Conservation (phyloP, 2,329 filamentous ascomycete species). For the Bipolaris bicolor region DNA sequence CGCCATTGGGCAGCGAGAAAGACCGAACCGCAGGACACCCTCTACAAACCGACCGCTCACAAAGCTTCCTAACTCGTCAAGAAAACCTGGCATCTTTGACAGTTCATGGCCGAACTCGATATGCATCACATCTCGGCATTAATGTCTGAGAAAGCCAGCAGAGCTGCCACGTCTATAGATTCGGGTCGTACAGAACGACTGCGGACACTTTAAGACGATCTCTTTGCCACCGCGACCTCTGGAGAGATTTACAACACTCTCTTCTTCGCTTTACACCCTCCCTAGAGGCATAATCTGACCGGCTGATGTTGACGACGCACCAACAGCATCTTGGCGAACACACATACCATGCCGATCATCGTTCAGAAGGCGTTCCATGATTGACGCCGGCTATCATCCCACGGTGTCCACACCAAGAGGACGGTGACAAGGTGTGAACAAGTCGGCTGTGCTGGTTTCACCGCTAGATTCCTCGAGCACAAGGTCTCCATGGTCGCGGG, state of each 20-base stretch:
- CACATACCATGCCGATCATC: conserved; percentile 21
- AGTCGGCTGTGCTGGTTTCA: conserved; percentile 18
- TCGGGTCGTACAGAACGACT: conserved; percentile 11
- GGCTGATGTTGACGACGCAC: conserved; percentile 9
- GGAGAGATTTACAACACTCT: conserved; percentile 5
- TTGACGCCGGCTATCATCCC: conserved; percentile 7
- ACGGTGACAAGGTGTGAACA: conserved; percentile 14
- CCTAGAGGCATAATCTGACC: conserved; percentile 1
- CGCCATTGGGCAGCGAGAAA: conserved; percentile 34
- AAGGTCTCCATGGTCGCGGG: conserved; percentile 24
- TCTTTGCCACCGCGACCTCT: conserved; percentile 30
- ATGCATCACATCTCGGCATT: conserved; percentile 13
- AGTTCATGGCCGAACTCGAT: conserved; percentile 11
- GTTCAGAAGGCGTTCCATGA: conserved; percentile 13
- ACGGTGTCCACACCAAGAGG: conserved; percentile 10
- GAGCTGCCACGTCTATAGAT: conserved; percentile 31
- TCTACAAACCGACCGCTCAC: conserved; percentile 14
- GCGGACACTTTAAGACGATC: conserved; percentile 31
- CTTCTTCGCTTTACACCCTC: conserved; percentile 6
- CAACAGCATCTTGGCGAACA: conserved; percentile 19
- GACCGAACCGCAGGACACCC: conserved; percentile 23
- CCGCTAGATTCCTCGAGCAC: conserved; percentile 15
- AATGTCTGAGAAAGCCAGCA: conserved; percentile 15
- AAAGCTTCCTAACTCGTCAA: conserved; percentile 11
- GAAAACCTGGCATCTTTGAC: conserved; percentile 14